Base-by-base conservation (phyloP, 192 early-diverging fungal species). In the Coemansia sp. region DNA sequence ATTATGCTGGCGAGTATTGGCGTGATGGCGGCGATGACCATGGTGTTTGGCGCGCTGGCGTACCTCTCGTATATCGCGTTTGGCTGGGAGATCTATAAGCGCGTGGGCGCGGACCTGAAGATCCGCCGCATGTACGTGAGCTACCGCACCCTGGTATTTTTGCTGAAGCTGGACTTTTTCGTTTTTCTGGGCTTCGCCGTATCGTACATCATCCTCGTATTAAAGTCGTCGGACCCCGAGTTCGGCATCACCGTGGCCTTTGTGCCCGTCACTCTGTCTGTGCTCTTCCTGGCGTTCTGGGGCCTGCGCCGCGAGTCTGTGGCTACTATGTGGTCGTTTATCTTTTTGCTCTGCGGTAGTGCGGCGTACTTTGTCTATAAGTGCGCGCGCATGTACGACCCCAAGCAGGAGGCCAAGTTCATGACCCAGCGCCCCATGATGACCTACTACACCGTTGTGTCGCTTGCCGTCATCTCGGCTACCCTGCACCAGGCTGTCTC, bases 131-230 rank as follows among this genome's bases (percentile, higher is more conserved):
- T 83, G 74, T 87, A 81, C 40, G 72, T 78, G 44, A 66, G 68
- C 62, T 81, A 85, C 78, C 83, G 78, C 24, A 48, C 78, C 40
- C 69, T 86, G 50, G 73, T 86, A 44, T 50, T 79, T n/a, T 59
- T 86, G 46, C 78, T 86, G 24, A 83, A 84, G 69, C 64, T 86
- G 34, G 78, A 84, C 67, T 74, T 82, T 64, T 84, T 82, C 50
- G 69, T 81, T 59, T 84, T 87, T 53, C 44, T 81, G 9, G 80
- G 73, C 1, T 84, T 83, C 29, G 82, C 80, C 0, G 75, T 87
- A 1, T 76, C 81, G 51, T 93, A 87, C 72, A 80, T 92, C 19
- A 88, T 85, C 11, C 67, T 93, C 40, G 72, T 92, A 27, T 70
- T 84, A 31, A 79, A 79, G 63, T 73, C 73, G 34, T 71, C 69